These are phyloP conservation scores for Fusarium protoensiforme DNA, from an alignment of 2,329 filamentous ascomycete genomes.

Conservation along the genomic window DNA sequence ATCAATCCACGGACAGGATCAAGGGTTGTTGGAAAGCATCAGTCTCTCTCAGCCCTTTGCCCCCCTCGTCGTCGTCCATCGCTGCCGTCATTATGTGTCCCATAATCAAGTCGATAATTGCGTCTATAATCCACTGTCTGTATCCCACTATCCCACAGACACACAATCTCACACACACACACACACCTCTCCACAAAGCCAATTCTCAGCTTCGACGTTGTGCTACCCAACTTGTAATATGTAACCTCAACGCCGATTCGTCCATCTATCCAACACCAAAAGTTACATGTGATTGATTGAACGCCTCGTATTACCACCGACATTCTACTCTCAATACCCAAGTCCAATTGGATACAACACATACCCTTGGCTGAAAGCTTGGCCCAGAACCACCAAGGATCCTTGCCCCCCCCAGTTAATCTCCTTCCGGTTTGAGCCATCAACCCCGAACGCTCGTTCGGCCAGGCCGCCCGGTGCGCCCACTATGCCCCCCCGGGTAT, in stretches of 20 bases:
- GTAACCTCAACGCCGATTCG: background rate
- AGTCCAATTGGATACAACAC: background rate
- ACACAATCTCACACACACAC: background rate
- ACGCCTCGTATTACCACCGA: background rate
- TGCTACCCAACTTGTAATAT: background rate
- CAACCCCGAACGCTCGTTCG: slow-evolving; percentile 38
- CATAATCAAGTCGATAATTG: background rate
- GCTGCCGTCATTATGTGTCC: background rate
- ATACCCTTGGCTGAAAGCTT: background rate
- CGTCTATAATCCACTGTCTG: background rate
- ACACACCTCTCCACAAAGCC: background rate
- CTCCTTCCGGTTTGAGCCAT: slow-evolving; percentile 33
- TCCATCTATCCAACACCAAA: background rate
- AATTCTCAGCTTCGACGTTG: background rate
- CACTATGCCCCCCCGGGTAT: slow-evolving; percentile 14
- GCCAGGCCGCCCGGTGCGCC: slow-evolving; percentile 30
- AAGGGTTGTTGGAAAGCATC: background rate
- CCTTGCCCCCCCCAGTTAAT: slow-evolving; percentile 15
- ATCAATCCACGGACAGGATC: background rate
- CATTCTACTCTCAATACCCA: background rate
- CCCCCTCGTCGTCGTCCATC: background rate
- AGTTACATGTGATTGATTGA: background rate
- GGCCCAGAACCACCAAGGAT: background rate
- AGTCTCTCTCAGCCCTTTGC: background rate
- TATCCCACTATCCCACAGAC: background rate